Percentiles rank a stretch among this genome's conserved stretches.
Evolutionary conservation across 345 rosid species (phyloP).

Genomic region (Microcos paniculata): DNA sequence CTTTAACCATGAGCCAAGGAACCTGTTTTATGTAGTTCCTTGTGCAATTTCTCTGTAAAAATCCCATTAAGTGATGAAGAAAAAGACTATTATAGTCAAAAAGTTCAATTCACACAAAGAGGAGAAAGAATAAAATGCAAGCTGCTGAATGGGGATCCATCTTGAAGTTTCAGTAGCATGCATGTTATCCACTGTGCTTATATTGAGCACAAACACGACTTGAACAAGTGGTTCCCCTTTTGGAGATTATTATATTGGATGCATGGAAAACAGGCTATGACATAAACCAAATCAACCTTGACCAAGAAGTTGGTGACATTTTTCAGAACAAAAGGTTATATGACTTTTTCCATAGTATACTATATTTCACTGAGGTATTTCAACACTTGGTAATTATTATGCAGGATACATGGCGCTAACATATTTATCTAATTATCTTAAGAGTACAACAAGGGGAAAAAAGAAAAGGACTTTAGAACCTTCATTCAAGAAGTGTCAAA

Average conservation of each 20-base stretch:
- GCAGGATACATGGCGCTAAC: conserved; percentile 1
- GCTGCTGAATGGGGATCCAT: not conserved
- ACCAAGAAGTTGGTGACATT: not conserved
- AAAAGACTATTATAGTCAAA: too few species aligned
- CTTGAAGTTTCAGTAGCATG: not conserved
- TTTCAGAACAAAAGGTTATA: not conserved
- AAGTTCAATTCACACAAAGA: too few species aligned
- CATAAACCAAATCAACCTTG: not conserved
- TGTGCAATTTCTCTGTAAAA: too few species aligned
- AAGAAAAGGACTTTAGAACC: not conserved
- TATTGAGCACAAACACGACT: not conserved
- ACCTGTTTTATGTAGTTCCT: too few species aligned
- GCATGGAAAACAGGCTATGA: not conserved
- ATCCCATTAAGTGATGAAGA: too few species aligned
- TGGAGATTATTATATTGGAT: not conserved
- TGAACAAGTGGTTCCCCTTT: not conserved
- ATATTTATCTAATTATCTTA: not conserved
- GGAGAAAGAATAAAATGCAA: not conserved
- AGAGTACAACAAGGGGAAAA: not conserved
- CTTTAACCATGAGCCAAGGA: not conserved
- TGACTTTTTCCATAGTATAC: not conserved
- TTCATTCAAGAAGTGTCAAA: not conserved
- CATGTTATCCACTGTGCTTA: not conserved
- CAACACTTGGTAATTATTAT: not conserved
- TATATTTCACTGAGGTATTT: not conserved